Conservation (phyloP, 768 basidiomycete genomes). For the Lactarius akahatsu region DNA sequence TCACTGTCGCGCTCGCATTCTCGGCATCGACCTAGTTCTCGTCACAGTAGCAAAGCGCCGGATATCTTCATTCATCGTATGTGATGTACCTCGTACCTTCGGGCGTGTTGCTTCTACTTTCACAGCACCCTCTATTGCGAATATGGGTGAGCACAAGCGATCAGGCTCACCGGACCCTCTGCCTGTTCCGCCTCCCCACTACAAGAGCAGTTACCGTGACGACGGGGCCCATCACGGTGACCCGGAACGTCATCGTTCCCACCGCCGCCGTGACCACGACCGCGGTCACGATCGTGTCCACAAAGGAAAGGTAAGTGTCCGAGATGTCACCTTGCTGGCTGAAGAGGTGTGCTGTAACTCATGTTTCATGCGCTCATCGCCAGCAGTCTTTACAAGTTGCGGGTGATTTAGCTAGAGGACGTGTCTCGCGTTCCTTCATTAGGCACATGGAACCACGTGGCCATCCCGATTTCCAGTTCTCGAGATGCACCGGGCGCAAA, state of each 20-base stretch:
- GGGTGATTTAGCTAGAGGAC: not conserved
- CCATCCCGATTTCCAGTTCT: slow-evolving; percentile 39
- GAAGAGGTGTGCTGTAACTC: slow-evolving; percentile 2
- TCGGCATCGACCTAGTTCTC: slow-evolving; percentile 17
- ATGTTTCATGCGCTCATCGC: not conserved
- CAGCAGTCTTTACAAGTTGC: not conserved
- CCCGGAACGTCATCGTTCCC: slow-evolving; percentile 20
- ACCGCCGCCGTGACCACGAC: slow-evolving; percentile 16
- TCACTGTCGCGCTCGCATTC: slow-evolving; percentile 15
- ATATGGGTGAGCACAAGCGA: slow-evolving; percentile 9
- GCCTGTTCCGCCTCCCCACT: slow-evolving; percentile 19
- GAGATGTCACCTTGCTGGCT: not conserved
- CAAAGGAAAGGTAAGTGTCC: slow-evolving; percentile 16
- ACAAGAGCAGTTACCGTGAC: slow-evolving; percentile 14
- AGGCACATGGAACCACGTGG: slow-evolving; percentile 6
- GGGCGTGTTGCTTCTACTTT: not conserved
- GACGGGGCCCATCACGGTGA: slow-evolving; percentile 4
- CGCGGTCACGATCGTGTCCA: slow-evolving; percentile 3
- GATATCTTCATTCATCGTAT: slow-evolving; percentile 24
- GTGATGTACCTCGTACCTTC: not conserved
- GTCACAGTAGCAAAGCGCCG: slow-evolving; percentile 21
- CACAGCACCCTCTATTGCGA: slow-evolving; percentile 20
- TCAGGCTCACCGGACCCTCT: slow-evolving; percentile 23
- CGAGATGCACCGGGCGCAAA: slow-evolving; percentile 45
- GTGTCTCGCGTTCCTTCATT: not conserved